Conservation (phyloP, 345 rosid species). For the Citrus medica region DNA sequence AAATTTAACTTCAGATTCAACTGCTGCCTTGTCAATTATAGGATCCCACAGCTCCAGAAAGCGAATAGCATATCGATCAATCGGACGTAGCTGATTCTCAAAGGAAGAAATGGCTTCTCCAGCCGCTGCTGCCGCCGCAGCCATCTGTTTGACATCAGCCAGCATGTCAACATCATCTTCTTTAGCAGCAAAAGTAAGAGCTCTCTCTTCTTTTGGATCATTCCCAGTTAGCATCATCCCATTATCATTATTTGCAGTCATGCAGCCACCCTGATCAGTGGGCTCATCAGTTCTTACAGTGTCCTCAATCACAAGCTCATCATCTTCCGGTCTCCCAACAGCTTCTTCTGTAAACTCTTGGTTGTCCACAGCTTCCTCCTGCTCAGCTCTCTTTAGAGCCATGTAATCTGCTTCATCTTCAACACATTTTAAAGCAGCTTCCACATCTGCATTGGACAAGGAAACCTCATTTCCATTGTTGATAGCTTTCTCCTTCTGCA, state of each 20-base stretch:
- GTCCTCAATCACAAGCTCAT: constrained; percentile 83
- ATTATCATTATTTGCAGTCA: constrained; percentile 40
- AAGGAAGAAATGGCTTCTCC: constrained; percentile 87
- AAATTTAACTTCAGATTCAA: constrained; percentile 66
- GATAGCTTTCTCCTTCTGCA: constrained; percentile 48
- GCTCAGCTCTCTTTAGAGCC: constrained; percentile 97
- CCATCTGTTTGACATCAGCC: constrained; percentile 94
- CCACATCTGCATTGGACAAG: constrained; percentile 88
- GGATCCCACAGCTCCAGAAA: constrained; percentile 96
- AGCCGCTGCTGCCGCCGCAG: constrained; percentile 87
- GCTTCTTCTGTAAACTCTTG: constrained; percentile 99
- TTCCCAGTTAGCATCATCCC: constrained; percentile 21
- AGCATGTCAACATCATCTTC: constrained; percentile 88
- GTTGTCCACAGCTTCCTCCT: constrained; percentile 98
- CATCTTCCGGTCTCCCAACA: constrained; percentile 83
- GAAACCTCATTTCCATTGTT: constrained; percentile 48
- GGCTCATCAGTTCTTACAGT: constrained; percentile 74
- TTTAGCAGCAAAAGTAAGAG: constrained; percentile 52
- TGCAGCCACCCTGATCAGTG: constrained; percentile 45
- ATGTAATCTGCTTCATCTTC: constrained; percentile 99
- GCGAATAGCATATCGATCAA: constrained; percentile 88
- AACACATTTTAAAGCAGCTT: constrained; percentile 92
- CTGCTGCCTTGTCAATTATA: constrained; percentile 68
- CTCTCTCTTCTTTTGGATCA: constrained; percentile 53
- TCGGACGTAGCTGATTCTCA: constrained; percentile 88